Evolutionary conservation across 257 asterid species (phyloP).

Genomic region (Salvia miltiorrhiza): DNA sequence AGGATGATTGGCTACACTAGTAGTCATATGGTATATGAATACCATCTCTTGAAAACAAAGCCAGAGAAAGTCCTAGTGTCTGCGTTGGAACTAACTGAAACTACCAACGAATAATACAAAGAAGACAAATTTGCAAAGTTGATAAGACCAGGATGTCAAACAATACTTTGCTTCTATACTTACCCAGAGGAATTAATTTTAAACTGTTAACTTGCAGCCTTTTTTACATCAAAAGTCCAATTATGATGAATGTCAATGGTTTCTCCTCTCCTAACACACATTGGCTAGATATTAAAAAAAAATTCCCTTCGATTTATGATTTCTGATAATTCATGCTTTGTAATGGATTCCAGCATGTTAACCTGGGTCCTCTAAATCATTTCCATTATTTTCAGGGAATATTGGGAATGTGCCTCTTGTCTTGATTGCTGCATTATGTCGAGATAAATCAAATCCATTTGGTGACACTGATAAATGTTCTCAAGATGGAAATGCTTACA

Average conservation of each 20-base stretch:
- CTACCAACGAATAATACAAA: not conserved
- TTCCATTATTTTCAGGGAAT: constrained; percentile 58
- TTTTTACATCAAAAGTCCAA: not conserved
- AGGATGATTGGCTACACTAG: not conserved
- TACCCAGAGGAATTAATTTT: not conserved
- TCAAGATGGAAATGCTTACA: constrained; percentile 96
- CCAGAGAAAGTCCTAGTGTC: not conserved
- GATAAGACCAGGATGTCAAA: not conserved
- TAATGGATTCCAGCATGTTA: not conserved
- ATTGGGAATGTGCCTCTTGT: constrained; percentile 99
- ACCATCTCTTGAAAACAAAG: not conserved
- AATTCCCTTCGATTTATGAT: not conserved
- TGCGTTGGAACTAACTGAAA: not conserved
- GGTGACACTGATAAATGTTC: constrained; percentile 74
- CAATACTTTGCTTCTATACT: not conserved
- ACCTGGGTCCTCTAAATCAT: constrained; percentile 8
- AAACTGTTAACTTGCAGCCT: not conserved
- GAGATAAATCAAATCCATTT: constrained; percentile 86
- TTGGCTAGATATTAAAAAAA: not conserved
- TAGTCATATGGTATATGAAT: not conserved
- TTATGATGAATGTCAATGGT: constrained; percentile 3
- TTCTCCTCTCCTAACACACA: not conserved
- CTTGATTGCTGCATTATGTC: constrained; percentile 87
- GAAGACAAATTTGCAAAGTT: not conserved
- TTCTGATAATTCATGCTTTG: constrained; percentile 4